Percentiles rank a stretch among this genome's conserved stretches.
These are phyloP conservation scores for Hypoxylon crocopeplum DNA, from an alignment of 495 filamentous ascomycete species.

Conservation along the genomic window DNA sequence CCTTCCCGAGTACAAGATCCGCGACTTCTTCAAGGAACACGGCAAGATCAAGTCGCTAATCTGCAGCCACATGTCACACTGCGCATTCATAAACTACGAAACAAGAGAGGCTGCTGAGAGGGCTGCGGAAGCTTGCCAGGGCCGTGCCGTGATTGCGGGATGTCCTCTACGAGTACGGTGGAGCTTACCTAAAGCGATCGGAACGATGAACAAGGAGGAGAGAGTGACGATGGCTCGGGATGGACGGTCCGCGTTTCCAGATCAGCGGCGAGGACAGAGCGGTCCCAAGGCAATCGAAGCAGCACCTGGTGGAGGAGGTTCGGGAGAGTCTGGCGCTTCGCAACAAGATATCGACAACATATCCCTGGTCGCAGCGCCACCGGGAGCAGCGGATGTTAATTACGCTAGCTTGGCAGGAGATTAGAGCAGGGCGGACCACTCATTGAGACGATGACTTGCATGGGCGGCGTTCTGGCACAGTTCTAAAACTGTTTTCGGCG, in stretches of 20 bases:
- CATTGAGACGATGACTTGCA: no score
- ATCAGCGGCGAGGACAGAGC: slow-evolving; percentile 40
- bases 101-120: slow-evolving; percentile 81
- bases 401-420: slow-evolving; percentile 89
- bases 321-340: slow-evolving; percentile 43
- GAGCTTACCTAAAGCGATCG: slow-evolving; percentile 89
- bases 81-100: slow-evolving; percentile 93
- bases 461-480: slow-evolving; percentile 45
- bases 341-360: slow-evolving; percentile 55
- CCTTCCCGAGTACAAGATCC: slow-evolving; percentile 86
- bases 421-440: slow-evolving; percentile 44
- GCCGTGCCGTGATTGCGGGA: slow-evolving; percentile 80
- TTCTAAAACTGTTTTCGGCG: slow-evolving; percentile 52
- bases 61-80: slow-evolving; percentile 95
- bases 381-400: slow-evolving; percentile 78
- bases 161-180: slow-evolving; percentile 89
- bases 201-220: slow-evolving; percentile 85
- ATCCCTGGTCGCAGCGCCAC: slow-evolving; percentile 73
- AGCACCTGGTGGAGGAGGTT: slow-evolving; percentile 28
- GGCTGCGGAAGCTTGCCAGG: slow-evolving; percentile 84
- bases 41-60: slow-evolving; percentile 88
- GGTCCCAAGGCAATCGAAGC: slow-evolving; percentile 43
- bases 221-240: slow-evolving; percentile 76
- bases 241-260: slow-evolving; percentile 63
- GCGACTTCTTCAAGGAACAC: slow-evolving; percentile 86